Evolutionary conservation across 2,329 filamentous ascomycete genomes (phyloP).

Genomic region (Talaromyces marneffei): DNA sequence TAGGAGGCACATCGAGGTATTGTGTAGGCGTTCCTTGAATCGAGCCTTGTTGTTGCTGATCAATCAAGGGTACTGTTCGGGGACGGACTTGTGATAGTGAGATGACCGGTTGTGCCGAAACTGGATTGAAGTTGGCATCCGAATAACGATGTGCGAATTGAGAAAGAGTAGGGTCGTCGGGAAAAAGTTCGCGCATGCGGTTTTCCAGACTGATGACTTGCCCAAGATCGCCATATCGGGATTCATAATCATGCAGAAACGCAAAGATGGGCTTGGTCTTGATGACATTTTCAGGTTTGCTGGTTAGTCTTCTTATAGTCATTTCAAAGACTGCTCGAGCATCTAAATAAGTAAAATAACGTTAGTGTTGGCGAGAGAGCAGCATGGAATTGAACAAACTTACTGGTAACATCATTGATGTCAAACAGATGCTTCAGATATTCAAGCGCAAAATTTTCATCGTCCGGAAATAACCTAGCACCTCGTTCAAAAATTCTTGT

Average conservation of each 20-base stretch:
- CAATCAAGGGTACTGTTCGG: conserved; percentile 41
- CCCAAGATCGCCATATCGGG: conserved; percentile 83
- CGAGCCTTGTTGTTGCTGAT: conserved; percentile 20
- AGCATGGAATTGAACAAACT: conserved; percentile 34
- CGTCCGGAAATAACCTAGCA: conserved; percentile 85
- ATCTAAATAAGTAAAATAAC: conserved; percentile 50
- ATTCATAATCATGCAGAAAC: conserved; percentile 94
- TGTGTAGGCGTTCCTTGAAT: conserved; percentile 33
- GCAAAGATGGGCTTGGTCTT: conserved; percentile 81
- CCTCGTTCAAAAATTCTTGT: conserved; percentile 95
- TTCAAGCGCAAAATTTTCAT: conserved; percentile 88
- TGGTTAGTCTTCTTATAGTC: conserved; percentile 72
- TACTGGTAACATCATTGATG: conserved; percentile 89
- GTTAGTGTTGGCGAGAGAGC: background rate
- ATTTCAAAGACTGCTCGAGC: conserved; percentile 95
- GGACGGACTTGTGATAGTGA: conserved; percentile 75
- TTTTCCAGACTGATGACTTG: conserved; percentile 88
- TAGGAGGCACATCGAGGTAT: conserved; percentile 30
- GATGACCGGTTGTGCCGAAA: conserved; percentile 72
- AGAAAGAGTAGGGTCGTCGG: conserved; percentile 70
- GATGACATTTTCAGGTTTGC: conserved; percentile 65
- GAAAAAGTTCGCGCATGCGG: conserved; percentile 90
- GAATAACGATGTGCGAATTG: conserved; percentile 74
- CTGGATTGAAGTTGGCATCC: conserved; percentile 70
- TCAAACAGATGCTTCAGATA: conserved; percentile 93